Percentiles rank a stretch among this genome's conserved stretches.
phyloP scores from a whole-genome alignment of 768 basidiomycete genomes.

The Pleurotus tuoliensis region DNA sequence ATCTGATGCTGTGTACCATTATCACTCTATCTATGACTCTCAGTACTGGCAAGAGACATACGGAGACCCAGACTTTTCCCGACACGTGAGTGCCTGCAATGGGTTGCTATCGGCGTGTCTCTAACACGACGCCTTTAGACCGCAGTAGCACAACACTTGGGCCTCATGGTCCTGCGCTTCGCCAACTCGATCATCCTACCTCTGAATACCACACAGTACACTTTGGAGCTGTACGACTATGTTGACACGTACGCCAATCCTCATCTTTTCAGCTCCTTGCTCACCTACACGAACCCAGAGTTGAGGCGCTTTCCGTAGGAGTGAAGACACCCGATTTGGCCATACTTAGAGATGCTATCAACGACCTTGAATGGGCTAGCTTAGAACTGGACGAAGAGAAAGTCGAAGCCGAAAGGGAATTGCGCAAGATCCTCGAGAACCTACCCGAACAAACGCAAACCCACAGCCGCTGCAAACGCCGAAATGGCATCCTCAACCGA shows the following conservation, averaged over 20 bases:
- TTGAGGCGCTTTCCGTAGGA: conserved; percentile 6
- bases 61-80: conserved; percentile 71
- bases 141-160: conserved; percentile 65
- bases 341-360: conserved; percentile 42
- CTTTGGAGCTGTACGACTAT: conserved; percentile 39
- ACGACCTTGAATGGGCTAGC: conserved; percentile 46
- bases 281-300: conserved; percentile 7
- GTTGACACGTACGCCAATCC: conserved; percentile 10
- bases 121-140: conserved; percentile 31
- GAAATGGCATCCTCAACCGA: conserved; percentile 16
- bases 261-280: not conserved
- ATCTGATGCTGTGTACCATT: conserved; percentile 69
- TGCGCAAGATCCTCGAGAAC: conserved; percentile 42
- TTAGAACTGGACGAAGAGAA: conserved; percentile 58
- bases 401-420: conserved; percentile 44
- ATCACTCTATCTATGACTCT: conserved; percentile 73
- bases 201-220: conserved; percentile 75
- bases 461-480: conserved; percentile 19
- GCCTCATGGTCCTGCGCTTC: conserved; percentile 58
- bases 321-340: conserved; percentile 32
- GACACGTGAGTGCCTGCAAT: conserved; percentile 47
- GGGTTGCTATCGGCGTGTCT: not conserved
- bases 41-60: conserved; percentile 71
- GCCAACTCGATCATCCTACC: conserved; percentile 65
- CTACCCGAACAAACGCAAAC: conserved; percentile 23